These are phyloP conservation scores for Corynespora cassiicola DNA, from an alignment of 2,329 filamentous ascomycete species.

Conservation along the genomic window DNA sequence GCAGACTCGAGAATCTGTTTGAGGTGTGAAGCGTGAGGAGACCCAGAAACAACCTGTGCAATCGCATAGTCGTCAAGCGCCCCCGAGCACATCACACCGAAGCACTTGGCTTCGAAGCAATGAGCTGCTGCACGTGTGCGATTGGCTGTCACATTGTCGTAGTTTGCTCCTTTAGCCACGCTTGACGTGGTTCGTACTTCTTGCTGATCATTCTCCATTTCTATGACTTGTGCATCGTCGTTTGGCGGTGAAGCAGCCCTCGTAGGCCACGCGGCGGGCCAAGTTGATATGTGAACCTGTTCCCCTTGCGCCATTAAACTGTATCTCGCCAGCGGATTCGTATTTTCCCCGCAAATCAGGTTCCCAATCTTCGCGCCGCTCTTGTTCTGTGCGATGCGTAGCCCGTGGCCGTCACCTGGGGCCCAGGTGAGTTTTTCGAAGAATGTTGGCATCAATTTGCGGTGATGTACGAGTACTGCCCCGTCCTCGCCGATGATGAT, in stretches of 20 bases:
- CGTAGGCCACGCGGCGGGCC: conserved; percentile 64
- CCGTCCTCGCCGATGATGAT: conserved; percentile 55
- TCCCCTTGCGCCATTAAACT: conserved; percentile 62
- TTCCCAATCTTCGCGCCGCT: conserved; percentile 57
- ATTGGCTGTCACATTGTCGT: conserved; percentile 63
- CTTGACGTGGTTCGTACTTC: conserved; percentile 1
- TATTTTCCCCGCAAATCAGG: conserved; percentile 65
- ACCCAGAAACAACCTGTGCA: conserved; percentile 37
- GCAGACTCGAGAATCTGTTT: conserved; percentile 43
- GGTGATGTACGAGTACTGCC: conserved; percentile 57
- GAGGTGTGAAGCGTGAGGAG: conserved; percentile 34
- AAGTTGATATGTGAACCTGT: conserved; percentile 62
- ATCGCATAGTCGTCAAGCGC: conserved; percentile 51
- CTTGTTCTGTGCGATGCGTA: conserved; percentile 54
- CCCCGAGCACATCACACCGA: conserved; percentile 59
- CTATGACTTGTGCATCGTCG: not conserved
- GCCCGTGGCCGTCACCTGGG: conserved; percentile 58
- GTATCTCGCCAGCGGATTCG: conserved; percentile 62
- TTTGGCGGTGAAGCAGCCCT: conserved; percentile 22
- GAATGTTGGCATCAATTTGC: conserved; percentile 63
- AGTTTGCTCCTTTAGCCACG: conserved; percentile 44
- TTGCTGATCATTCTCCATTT: not conserved
- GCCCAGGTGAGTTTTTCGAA: conserved; percentile 64
- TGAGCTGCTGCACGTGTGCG: conserved; percentile 60
- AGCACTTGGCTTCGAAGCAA: conserved; percentile 65